Evolutionary conservation across 2,329 filamentous ascomycete genomes (phyloP).

Genomic region (Clonostachys rosea): DNA sequence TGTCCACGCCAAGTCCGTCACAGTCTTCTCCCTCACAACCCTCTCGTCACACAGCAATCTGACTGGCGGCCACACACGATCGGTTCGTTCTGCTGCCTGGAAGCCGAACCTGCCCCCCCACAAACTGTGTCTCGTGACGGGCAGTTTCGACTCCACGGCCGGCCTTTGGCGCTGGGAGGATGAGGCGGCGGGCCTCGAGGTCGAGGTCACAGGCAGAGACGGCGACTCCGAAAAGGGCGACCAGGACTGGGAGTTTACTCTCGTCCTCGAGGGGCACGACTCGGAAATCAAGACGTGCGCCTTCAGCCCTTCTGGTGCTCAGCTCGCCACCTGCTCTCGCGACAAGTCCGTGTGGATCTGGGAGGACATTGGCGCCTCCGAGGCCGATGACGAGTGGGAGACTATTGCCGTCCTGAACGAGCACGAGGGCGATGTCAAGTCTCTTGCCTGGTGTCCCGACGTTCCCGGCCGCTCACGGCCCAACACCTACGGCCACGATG

Average conservation of each 20-base stretch:
- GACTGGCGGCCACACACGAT: conserved; percentile 84
- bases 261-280: conserved; percentile 92
- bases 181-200: conserved; percentile 22
- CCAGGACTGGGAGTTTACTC: conserved; percentile 87
- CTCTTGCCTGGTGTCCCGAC: conserved; percentile 84
- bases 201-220: conserved; percentile 8
- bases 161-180: conserved; percentile 73
- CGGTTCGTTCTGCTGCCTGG: conserved; percentile 83
- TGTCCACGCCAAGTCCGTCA: conserved; percentile 80
- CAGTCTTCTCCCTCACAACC: conserved; percentile 81
- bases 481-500: conserved; percentile 55
- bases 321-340: conserved; percentile 83
- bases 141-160: conserved; percentile 89
- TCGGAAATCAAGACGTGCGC: conserved; percentile 82
- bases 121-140: conserved; percentile 80
- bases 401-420: conserved; percentile 92
- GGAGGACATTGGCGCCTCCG: conserved; percentile 75
- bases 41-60: conserved; percentile 77
- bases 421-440: conserved; percentile 94
- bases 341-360: conserved; percentile 98
- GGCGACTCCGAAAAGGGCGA: conserved; percentile 52
- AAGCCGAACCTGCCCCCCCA: conserved; percentile 63
- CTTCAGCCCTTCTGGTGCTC: conserved; percentile 69
- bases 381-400: conserved; percentile 92
- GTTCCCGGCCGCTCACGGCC: conserved; percentile 38